These are phyloP conservation scores for Pseudogymnoascus sp. DNA, from an alignment of 2,329 filamentous ascomycete species.

Conservation along the genomic window DNA sequence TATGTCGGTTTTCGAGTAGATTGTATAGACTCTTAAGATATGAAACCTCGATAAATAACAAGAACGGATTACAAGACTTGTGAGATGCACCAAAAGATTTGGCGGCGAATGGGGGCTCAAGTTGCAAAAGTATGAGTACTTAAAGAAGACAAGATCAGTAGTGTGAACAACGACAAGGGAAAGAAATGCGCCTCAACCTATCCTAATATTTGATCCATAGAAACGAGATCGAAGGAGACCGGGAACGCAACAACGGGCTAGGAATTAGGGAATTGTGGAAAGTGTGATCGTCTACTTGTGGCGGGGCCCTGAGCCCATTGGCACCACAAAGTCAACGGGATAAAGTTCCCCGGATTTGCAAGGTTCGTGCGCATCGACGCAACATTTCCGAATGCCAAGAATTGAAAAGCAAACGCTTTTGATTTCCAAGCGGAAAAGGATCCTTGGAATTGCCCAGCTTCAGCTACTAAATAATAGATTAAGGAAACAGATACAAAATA, in stretches of 20 bases:
- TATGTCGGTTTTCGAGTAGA: not conserved
- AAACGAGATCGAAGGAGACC: not conserved
- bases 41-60: not conserved
- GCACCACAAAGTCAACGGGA: not conserved
- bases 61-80: not conserved
- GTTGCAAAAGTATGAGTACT: not conserved
- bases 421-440: not conserved
- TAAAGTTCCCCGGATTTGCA: not conserved
- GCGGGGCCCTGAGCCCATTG: not conserved
- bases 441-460: not conserved
- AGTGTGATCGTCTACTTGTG: not conserved
- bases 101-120: not conserved
- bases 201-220: not conserved
- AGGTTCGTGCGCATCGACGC: too few species aligned
- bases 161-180: not conserved
- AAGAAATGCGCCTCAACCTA: not conserved
- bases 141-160: not conserved
- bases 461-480: not conserved
- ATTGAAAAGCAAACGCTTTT: not conserved
- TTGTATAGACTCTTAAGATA: not conserved
- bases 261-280: not conserved
- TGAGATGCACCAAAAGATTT: not conserved
- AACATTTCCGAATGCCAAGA: not conserved
- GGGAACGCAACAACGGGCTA: not conserved
- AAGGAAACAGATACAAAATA: not conserved